A percentile compares a stretch with the other conserved stretches of the same genome.
Evolutionary conservation across 2,329 filamentous ascomycete genomes (phyloP).

Genomic region (Trichoderma atroviride): DNA sequence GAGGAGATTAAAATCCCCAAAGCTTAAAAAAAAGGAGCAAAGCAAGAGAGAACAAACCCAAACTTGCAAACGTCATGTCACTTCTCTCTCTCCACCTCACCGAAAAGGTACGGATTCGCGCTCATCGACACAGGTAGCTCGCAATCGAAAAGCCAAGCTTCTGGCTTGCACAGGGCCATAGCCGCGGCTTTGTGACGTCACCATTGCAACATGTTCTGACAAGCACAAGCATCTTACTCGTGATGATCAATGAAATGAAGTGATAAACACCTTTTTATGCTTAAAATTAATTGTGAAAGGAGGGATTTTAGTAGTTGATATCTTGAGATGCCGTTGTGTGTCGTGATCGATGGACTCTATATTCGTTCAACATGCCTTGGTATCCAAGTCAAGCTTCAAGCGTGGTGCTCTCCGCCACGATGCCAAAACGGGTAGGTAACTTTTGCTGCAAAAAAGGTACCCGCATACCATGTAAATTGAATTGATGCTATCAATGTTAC

Average conservation of each 20-base stretch:
- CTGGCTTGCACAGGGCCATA: background rate
- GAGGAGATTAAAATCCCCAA: background rate
- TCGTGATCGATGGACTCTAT: background rate
- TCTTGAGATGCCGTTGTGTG: background rate
- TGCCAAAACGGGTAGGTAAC: background rate
- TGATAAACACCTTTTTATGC: background rate
- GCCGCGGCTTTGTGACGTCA: constrained; percentile 28
- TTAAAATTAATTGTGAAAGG: background rate
- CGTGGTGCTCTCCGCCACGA: background rate
- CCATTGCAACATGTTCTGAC: constrained; percentile 25
- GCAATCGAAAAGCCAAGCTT: background rate
- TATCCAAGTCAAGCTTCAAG: background rate
- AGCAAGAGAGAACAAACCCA: background rate
- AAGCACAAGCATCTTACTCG: background rate
- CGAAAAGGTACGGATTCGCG: constrained; percentile 25
- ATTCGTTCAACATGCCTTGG: background rate
- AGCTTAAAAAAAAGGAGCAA: background rate
- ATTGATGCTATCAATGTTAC: too few species aligned
- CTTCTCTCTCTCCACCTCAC: constrained; percentile 11
- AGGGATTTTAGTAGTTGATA: background rate
- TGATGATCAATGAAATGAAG: background rate
- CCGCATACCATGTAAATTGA: background rate
- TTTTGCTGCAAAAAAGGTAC: background rate
- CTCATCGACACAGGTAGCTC: constrained; percentile 8
- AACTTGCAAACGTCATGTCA: constrained; percentile 2